Percentiles rank a stretch among this genome's conserved stretches.
These are phyloP conservation scores for Fusarium sp. DNA, from an alignment of 2,329 filamentous ascomycete species.

Conservation along the genomic window DNA sequence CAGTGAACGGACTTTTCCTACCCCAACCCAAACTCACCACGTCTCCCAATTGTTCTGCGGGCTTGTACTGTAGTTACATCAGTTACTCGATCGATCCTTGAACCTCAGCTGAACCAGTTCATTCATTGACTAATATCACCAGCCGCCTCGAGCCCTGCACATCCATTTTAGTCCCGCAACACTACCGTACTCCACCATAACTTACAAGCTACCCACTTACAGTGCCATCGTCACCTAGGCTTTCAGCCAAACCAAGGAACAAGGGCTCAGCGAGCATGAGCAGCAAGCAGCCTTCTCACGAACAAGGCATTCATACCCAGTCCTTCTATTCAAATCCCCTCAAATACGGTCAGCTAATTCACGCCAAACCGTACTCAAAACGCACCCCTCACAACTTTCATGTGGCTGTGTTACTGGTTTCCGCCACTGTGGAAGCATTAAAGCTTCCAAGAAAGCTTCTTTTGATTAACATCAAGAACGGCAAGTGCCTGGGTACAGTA, in stretches of 20 bases:
- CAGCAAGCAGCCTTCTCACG: not conserved
- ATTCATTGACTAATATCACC: conserved; percentile 7
- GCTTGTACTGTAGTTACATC: not conserved
- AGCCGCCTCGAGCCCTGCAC: not conserved
- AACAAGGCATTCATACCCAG: not conserved
- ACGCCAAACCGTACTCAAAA: not conserved
- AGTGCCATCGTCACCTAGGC: not conserved
- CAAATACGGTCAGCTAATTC: not conserved
- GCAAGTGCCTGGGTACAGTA: not conserved
- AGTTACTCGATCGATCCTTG: conserved; percentile 6
- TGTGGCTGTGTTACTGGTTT: conserved; percentile 9
- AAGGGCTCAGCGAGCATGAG: conserved; percentile 2
- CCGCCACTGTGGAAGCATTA: conserved; percentile 14
- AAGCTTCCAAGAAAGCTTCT: conserved; percentile 30
- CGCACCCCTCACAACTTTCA: not conserved
- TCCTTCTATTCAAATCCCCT: not conserved
- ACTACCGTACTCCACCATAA: conserved; percentile 1
- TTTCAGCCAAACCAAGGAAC: conserved; percentile 8
- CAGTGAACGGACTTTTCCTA: not conserved
- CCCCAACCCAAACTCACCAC: not conserved
- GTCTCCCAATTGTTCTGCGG: not conserved
- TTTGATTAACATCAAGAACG: not conserved
- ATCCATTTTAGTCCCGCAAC: conserved; percentile 1
- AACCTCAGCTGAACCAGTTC: conserved; percentile 9
- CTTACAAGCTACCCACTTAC: not conserved